Evolutionary conservation across 2,329 filamentous ascomycete species (phyloP), one percentile per base, ranked within the genome.

Genomic region (Curvularia sp.): DNA sequence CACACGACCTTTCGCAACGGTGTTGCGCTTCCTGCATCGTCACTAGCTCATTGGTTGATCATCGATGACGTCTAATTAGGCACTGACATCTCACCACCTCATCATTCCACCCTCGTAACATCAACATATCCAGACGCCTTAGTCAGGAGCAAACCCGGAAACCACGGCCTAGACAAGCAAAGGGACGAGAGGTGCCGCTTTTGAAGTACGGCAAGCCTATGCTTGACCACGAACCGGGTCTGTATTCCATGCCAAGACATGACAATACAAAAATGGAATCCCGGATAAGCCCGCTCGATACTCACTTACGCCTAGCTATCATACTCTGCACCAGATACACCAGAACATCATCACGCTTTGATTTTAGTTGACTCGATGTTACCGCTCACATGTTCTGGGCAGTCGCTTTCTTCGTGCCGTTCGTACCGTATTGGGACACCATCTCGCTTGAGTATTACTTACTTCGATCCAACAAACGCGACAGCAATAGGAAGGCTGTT

Each of bases 1-100:
- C 54, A 57, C 42, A 42, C 41, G 49, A 57, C 13, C 21, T 27
- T 53, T 48, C 19, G 39, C 23, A 39, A 25, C 39, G 23, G n/a
- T 51, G 28, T 48, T 45, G 39, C 9, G 39, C 10, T 10, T 21
- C 43, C 25, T 49, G 34, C 28, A 42, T 23, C 36, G 28, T 28
- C 27, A 28, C 30, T 43, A 8, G 15, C 30, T 39, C 7, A 27
- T 4, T 27, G 25, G 25, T 27, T 27, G 25, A 7, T 27, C 7
- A 36, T 18, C 15, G 8, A 13, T 15, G n/a, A 30, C n/a, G n/a
- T n/a, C n/a, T n/a, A n/a, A n/a, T n/a, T n/a, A n/a, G n/a, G n/a
- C n/a, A 36, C 34, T 36, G 34, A 36, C 34, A 36, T 36, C 34
- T 36, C 34, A 18, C 34, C 34, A 36, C 34, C n/a, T 36, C 15